A percentile compares a stretch with the other conserved stretches of the same genome.
phyloP scores from a whole-genome alignment of 768 basidiomycete genomes.

The Macrolepiota dolichaula region DNA sequence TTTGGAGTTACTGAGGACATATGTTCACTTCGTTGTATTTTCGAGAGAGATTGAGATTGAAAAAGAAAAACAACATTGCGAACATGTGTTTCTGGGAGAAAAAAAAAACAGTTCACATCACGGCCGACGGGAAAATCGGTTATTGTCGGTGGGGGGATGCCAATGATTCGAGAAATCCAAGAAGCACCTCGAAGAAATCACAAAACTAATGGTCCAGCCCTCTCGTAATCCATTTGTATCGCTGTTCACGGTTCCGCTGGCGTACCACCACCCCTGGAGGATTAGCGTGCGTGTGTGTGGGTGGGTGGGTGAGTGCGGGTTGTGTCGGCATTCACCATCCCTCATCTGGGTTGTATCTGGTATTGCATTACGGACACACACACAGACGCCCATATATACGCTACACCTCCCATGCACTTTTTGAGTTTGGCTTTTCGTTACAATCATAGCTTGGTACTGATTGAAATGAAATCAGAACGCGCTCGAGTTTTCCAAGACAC shows the following conservation, averaged over 20 bases:
- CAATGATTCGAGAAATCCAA: not conserved
- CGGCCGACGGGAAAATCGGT: not conserved
- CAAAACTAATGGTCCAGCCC: not conserved
- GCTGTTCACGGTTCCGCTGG: too few species aligned
- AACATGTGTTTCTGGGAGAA: not conserved
- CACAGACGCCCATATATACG: too few species aligned
- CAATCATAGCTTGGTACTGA: not conserved
- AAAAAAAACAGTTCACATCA: too few species aligned
- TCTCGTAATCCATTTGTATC: not conserved
- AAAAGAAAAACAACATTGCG: too few species aligned
- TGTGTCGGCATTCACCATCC: too few species aligned
- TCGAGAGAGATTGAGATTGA: too few species aligned
- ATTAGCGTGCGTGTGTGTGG: too few species aligned
- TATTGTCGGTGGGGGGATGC: not conserved
- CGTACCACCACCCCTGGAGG: too few species aligned
- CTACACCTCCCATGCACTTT: not conserved
- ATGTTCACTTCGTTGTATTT: not conserved
- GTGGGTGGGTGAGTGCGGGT: too few species aligned
- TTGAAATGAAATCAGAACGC: conserved; percentile 5
- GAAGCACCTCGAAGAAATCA: not conserved
- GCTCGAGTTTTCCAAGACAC: not conserved
- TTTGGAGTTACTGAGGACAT: not conserved
- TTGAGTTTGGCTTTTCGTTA: not conserved
- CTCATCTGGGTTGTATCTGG: not conserved
- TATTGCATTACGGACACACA: too few species aligned